Evolutionary conservation across 768 basidiomycete species (phyloP).

Genomic region (Clavaria fumosa): DNA sequence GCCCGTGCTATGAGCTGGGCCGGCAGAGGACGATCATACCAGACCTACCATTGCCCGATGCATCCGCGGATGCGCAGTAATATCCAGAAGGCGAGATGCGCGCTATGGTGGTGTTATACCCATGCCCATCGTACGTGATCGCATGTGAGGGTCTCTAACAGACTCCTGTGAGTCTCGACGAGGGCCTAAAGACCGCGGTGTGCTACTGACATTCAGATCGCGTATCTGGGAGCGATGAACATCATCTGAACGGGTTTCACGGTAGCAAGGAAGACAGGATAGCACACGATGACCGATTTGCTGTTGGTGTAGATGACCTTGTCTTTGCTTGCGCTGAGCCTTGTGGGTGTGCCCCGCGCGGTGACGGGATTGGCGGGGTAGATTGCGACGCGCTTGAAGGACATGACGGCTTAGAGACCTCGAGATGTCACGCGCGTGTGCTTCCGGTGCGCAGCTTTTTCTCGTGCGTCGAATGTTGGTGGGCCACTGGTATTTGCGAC

Average conservation of each 20-base stretch:
- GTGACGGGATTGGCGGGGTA: conserved; percentile 62
- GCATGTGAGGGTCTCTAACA: conserved; percentile 54
- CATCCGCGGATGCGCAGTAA: conserved; percentile 88
- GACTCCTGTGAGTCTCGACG: too few relatives aligned
- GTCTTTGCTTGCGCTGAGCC: conserved; percentile 57
- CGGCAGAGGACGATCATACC: too few relatives aligned
- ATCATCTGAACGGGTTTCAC: neutral
- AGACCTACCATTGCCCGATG: conserved; percentile 61
- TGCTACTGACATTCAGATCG: conserved; percentile 52
- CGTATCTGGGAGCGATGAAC: conserved; percentile 39
- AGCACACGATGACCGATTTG: conserved; percentile 67
- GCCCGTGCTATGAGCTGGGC: too few relatives aligned
- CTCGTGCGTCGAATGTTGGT: too few relatives aligned
- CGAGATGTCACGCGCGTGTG: too few relatives aligned
- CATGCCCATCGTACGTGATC: conserved; percentile 62
- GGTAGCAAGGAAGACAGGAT: neutral
- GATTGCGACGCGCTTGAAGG: conserved; percentile 29
- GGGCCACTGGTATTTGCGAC: too few relatives aligned
- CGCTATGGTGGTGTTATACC: conserved; percentile 76
- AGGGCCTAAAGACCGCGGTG: neutral
- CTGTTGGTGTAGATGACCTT: conserved; percentile 82
- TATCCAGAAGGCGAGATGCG: conserved; percentile 87
- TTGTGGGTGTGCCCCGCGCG: conserved; percentile 51
- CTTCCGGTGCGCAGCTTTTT: too few relatives aligned
- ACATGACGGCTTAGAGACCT: too few relatives aligned